phyloP scores from a whole-genome alignment of 352 stramenopile species.

The Phytophthora boehmeriae region DNA sequence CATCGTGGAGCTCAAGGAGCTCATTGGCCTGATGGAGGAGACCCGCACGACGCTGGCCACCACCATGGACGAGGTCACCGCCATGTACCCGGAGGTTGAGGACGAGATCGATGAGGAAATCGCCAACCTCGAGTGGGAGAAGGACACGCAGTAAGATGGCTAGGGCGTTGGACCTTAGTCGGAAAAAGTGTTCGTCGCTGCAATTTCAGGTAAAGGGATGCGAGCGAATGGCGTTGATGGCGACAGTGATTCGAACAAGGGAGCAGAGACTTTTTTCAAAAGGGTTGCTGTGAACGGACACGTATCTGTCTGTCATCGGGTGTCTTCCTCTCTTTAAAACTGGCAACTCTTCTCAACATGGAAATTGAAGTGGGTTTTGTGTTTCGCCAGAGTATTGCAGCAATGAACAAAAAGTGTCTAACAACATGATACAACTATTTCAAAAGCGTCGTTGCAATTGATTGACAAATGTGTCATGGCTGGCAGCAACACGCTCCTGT shows the following conservation, averaged over 20 bases:
- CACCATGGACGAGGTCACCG: slow-evolving; percentile 85
- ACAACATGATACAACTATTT: slow-evolving; percentile 36
- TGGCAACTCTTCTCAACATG: slow-evolving; percentile 37
- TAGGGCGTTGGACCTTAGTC: background rate
- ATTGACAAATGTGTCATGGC: background rate
- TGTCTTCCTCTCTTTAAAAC: slow-evolving; percentile 21
- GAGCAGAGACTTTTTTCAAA: slow-evolving; percentile 6
- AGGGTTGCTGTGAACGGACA: slow-evolving; percentile 10
- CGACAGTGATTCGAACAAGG: slow-evolving; percentile 8
- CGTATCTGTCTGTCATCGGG: slow-evolving; percentile 3
- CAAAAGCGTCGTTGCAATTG: slow-evolving; percentile 9
- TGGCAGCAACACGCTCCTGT: background rate
- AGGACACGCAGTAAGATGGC: slow-evolving; percentile 80
- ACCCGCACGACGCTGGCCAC: slow-evolving; percentile 85
- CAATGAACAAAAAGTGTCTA: slow-evolving; percentile 19
- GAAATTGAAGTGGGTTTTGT: slow-evolving; percentile 39
- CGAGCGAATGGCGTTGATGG: background rate
- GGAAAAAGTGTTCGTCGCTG: slow-evolving; percentile 12
- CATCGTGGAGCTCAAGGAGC: slow-evolving; percentile 86
- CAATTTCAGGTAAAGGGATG: slow-evolving; percentile 15
- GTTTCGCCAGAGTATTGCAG: slow-evolving; percentile 16
- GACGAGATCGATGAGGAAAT: slow-evolving; percentile 91
- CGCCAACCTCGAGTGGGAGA: slow-evolving; percentile 89
- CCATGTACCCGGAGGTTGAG: slow-evolving; percentile 86
- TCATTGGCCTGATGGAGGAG: slow-evolving; percentile 83